Conservation (phyloP, 1,284 basidiomycete genomes). For the Megacollybia platyphylla region DNA sequence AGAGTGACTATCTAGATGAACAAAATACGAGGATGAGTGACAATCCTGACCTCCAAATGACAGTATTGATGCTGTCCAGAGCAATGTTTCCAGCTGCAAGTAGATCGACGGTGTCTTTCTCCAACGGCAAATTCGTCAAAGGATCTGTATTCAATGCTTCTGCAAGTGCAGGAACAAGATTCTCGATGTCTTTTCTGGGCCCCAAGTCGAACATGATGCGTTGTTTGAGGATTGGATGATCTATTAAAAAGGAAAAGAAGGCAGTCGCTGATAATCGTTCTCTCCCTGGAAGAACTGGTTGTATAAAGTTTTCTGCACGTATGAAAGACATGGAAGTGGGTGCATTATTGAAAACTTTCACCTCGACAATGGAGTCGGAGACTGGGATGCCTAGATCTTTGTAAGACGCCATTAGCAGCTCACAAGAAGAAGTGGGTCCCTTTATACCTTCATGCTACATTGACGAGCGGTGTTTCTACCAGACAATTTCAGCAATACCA, state of each 20-base stretch:
- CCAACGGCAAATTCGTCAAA: conserved; percentile 3
- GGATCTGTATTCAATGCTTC: neutral
- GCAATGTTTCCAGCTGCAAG: conserved; percentile 9
- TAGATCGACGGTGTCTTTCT: conserved; percentile 11
- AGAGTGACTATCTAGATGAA: conserved; percentile 8
- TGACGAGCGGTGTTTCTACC: too few species aligned
- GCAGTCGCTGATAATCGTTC: conserved; percentile 4
- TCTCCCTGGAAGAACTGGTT: conserved; percentile 1
- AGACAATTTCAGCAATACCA: too few species aligned
- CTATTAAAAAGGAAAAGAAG: conserved; percentile 12
- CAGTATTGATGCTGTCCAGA: conserved; percentile 9
- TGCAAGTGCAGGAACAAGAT: conserved; percentile 7
- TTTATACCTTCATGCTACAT: neutral
- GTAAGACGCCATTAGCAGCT: neutral
- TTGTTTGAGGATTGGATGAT: conserved; percentile 7
- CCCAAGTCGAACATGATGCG: conserved; percentile 14
- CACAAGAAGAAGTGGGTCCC: neutral
- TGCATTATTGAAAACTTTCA: neutral
- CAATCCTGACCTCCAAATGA: conserved; percentile 12
- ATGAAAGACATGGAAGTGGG: neutral
- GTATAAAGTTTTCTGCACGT: conserved; percentile 1
- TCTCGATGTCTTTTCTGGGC: conserved; percentile 10
- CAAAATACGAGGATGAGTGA: neutral
- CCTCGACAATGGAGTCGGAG: conserved; percentile 1
- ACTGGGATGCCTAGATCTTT: neutral